Conservation (phyloP, 2,329 filamentous ascomycete genomes). For the Xylariaceae sp. region DNA sequence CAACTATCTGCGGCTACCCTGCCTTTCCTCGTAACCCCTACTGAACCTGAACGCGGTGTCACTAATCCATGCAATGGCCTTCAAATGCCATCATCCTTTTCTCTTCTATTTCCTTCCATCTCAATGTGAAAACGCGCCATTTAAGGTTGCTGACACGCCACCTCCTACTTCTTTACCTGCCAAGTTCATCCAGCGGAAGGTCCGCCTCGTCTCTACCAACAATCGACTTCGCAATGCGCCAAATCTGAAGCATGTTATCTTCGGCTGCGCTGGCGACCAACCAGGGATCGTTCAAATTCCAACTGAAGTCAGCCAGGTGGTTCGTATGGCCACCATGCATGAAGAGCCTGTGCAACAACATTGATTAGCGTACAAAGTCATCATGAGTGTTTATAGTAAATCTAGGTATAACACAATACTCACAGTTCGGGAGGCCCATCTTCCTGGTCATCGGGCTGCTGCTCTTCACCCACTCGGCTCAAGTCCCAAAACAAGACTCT, state of each 20-base stretch:
- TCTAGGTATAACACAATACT: slow-evolving; percentile 35
- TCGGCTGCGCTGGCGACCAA: slow-evolving; percentile 92
- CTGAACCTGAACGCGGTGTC: slow-evolving; percentile 1
- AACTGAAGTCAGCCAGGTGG: slow-evolving; percentile 92
- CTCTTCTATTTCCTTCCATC: background rate
- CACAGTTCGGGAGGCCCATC: slow-evolving; percentile 93
- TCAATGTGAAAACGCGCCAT: background rate
- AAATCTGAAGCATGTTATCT: slow-evolving; percentile 94
- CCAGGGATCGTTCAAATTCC: slow-evolving; percentile 97
- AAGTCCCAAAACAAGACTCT: slow-evolving; percentile 97
- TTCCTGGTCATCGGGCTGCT: slow-evolving; percentile 88
- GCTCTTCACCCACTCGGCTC: slow-evolving; percentile 85
- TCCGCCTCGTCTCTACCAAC: slow-evolving; percentile 72
- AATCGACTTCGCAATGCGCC: slow-evolving; percentile 79
- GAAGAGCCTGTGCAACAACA: slow-evolving; percentile 64
- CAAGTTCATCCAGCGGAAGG: slow-evolving; percentile 70
- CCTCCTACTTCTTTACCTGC: slow-evolving; percentile 43
- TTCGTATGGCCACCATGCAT: slow-evolving; percentile 99
- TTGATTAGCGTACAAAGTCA: slow-evolving; percentile 12
- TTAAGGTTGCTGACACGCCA: no score
- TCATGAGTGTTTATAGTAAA: background rate
- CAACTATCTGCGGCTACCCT: slow-evolving; percentile 16
- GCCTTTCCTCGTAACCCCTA: slow-evolving; percentile 14
- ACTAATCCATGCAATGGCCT: background rate
- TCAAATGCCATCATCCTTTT: background rate